Base-by-base conservation (phyloP, 257 asterid species). In the Salvia hispanica region DNA sequence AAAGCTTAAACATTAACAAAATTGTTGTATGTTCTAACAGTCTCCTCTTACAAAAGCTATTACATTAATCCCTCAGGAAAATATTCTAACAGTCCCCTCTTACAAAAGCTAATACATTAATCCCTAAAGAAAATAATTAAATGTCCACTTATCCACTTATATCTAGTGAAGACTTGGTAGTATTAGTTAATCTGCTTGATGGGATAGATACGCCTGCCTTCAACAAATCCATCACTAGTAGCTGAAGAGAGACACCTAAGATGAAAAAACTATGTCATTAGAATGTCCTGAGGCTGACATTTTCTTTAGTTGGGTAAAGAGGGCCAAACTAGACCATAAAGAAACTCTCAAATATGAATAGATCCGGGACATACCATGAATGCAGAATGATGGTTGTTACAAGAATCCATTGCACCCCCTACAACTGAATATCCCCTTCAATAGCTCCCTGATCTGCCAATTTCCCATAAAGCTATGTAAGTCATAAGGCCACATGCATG, bases 371-470 rank as follows among this genome's bases (percentile, higher is more conserved):
- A 64, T 74, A 79, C 84, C 87, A 82, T 79, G 69, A 72, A 48
- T 72, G 62, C 57, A 37, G 77, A 67, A 75, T 73, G 64, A 64
- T 74, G 53, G 74, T 75, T 70, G 75, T 58, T 63, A 76, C 82
- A 78, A 76, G 75, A 81, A 81, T 76, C 76, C 67, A 74, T 47
- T 74, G 78, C 81, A 80, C 58, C 74, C 69, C 76, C 83, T 84
- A 84, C 64, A 71, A 77, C 71, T 76, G 83, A 79, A 66, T 67
- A 72, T 81, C 77, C 73, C 74, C 89, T 72, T 74, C 84, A 72
- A 67, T 76, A 71, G 88, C 92, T 85, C 77, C 92, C 88, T 85
- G 80, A 83, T 87, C 96, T 86, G 96, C 83, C 87, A 85, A 80
- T 79, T 76, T 70, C 81, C 85, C 82, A 81, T 76, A 80, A 81